Conservation (phyloP, 225 moss, liverwort and hornwort genomes). For the Sphagnum contortum region DNA sequence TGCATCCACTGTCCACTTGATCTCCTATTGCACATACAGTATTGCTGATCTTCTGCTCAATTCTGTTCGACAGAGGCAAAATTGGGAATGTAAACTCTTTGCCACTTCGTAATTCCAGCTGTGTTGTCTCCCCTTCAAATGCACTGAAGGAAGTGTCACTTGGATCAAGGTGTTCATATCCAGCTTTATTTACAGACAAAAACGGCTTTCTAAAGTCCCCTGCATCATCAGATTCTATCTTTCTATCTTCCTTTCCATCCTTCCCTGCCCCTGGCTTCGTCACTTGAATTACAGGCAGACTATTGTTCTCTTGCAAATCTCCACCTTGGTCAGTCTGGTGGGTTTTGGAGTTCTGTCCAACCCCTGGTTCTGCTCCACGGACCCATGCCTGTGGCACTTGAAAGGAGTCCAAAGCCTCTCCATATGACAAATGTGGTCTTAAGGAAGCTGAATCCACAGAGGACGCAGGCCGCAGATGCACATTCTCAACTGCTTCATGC, state of each 20-base stretch:
- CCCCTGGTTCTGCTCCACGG: background rate
- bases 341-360: constrained; percentile 9
- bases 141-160: background rate
- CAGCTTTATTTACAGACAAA: too few species aligned
- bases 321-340: constrained; percentile 1
- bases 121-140: background rate
- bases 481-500: constrained; percentile 16
- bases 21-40: constrained; percentile 1
- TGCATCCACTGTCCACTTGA: background rate
- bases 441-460: constrained; percentile 32
- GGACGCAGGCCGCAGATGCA: constrained; percentile 32
- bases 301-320: background rate
- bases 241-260: constrained; percentile 27
- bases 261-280: constrained; percentile 30
- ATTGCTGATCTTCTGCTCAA: constrained; percentile 8
- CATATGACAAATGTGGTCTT: background rate
- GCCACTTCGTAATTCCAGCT: background rate
- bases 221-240: too few species aligned
- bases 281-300: constrained; percentile 19
- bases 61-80: constrained; percentile 4
- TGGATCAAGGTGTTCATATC: background rate
- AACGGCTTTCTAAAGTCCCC: too few species aligned
- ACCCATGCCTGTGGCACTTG: background rate
- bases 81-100: background rate
- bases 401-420: background rate